phyloP scores from a whole-genome alignment of 768 basidiomycete genomes.

The Leccinum barrowsii region DNA sequence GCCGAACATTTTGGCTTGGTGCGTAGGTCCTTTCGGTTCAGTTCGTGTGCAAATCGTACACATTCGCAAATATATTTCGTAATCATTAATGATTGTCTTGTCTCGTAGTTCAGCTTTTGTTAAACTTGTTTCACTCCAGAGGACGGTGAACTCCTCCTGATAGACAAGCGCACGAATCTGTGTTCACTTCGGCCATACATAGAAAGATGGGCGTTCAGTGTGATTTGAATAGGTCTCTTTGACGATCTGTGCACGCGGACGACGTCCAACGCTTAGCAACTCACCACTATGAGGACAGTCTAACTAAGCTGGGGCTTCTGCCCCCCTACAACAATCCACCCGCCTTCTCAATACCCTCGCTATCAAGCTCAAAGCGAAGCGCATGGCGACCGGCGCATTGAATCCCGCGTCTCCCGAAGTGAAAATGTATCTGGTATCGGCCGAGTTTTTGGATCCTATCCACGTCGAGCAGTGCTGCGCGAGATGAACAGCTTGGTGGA shows the following conservation, averaged over 20 bases:
- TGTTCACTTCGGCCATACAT: constrained; percentile 62
- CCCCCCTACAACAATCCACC: constrained; percentile 46
- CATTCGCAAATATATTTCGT: neutral
- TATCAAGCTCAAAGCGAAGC: constrained; percentile 71
- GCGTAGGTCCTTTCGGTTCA: neutral
- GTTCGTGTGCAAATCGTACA: neutral
- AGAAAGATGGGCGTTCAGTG: constrained; percentile 54
- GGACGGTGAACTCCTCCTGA: no score
- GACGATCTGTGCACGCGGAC: neutral
- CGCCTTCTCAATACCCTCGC: constrained; percentile 87
- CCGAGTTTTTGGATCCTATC: constrained; percentile 92
- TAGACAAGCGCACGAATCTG: no score
- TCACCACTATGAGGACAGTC: constrained; percentile 35
- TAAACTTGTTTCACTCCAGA: constrained; percentile 8
- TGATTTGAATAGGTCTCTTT: neutral
- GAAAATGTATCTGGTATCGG: constrained; percentile 90
- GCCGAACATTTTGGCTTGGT: constrained; percentile 14
- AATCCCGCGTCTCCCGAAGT: constrained; percentile 98
- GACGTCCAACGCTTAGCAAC: constrained; percentile 53
- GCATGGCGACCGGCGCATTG: constrained; percentile 93
- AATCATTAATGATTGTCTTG: no score
- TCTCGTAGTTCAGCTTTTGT: constrained; percentile 10
- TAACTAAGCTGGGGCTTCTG: no score
- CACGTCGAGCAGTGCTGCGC: constrained; percentile 78
- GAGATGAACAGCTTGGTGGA: no score